Evolutionary conservation across 768 basidiomycete genomes (phyloP).

Genomic region (Pleurotus eryngii): DNA sequence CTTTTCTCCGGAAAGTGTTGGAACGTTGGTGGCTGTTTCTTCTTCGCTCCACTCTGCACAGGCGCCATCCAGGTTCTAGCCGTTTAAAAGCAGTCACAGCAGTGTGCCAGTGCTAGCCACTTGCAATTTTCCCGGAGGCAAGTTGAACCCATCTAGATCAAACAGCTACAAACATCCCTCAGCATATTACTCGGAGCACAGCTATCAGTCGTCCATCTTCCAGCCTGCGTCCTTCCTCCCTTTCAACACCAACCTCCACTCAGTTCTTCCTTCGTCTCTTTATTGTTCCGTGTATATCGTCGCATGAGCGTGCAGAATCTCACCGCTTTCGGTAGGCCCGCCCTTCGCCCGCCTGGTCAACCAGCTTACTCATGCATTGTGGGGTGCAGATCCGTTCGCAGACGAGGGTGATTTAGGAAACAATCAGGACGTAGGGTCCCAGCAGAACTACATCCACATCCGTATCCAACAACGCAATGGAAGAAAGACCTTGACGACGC

Average conservation of each 20-base stretch:
- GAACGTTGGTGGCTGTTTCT: conserved; percentile 66
- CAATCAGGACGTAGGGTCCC: conserved; percentile 74
- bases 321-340: conserved; percentile 66
- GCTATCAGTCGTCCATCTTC: conserved; percentile 23
- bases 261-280: conserved; percentile 37
- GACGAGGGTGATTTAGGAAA: conserved; percentile 85
- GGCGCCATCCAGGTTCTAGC: conserved; percentile 14
- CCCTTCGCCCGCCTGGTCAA: conserved; percentile 11
- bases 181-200: conserved; percentile 12
- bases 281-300: conserved; percentile 39
- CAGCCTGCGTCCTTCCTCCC: conserved; percentile 12
- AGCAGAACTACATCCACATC: conserved; percentile 86
- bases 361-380: conserved; percentile 14
- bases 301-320: conserved; percentile 97
- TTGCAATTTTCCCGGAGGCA: too few relatives aligned
- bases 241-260: conserved; percentile 36
- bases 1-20: conserved; percentile 59
- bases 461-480: conserved; percentile 99
- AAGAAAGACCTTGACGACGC: conserved; percentile 95
- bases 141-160: neutral
- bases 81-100: neutral
- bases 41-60: conserved; percentile 17
- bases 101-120: neutral
- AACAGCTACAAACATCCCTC: conserved; percentile 3
- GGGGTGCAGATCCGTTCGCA: conserved; percentile 83